Percentiles rank a stretch among this genome's conserved stretches.
phyloP scores from a whole-genome alignment of 768 basidiomycete species.

The Infundibulicybe gibba region DNA sequence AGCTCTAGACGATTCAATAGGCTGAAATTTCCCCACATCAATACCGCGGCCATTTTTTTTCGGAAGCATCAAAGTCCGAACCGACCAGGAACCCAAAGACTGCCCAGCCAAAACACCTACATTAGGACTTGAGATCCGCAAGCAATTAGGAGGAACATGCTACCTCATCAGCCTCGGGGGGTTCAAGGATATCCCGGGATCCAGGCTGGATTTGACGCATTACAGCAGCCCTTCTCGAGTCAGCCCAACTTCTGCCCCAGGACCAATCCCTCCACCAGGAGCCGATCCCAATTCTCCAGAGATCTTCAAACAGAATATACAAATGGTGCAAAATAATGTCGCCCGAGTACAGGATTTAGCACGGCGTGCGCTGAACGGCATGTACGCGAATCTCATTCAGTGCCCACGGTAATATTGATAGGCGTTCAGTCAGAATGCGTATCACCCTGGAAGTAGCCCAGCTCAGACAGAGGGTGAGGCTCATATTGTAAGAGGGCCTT shows the following conservation, averaged over 20 bases:
- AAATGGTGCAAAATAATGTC: slow-evolving; percentile 44
- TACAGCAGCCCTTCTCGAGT: slow-evolving; percentile 6
- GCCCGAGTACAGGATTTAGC: slow-evolving; percentile 45
- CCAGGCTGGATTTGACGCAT: background rate
- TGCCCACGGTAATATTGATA: background rate
- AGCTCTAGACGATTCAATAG: too few relatives aligned
- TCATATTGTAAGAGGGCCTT: background rate
- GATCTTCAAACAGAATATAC: slow-evolving; percentile 57
- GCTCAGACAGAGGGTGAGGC: slow-evolving; percentile 50
- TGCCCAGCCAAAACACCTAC: too few relatives aligned
- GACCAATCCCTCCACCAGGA: slow-evolving; percentile 23
- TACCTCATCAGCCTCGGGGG: too few relatives aligned
- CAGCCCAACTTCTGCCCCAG: slow-evolving; percentile 7
- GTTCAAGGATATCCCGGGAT: background rate
- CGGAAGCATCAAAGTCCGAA: too few relatives aligned
- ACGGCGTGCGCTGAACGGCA: slow-evolving; percentile 42
- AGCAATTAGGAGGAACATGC: too few relatives aligned
- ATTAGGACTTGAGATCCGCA: too few relatives aligned
- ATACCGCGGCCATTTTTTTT: too few relatives aligned
- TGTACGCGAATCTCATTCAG: slow-evolving; percentile 35
- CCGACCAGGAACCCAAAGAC: too few relatives aligned
- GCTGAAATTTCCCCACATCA: too few relatives aligned
- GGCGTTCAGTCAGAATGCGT: slow-evolving; percentile 55
- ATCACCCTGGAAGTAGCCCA: slow-evolving; percentile 51
- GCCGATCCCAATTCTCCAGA: slow-evolving; percentile 58